A percentile compares a stretch with the other conserved stretches of the same genome.
Evolutionary conservation across 1,284 basidiomycete genomes (phyloP).

Genomic region (Peniophora sp.): DNA sequence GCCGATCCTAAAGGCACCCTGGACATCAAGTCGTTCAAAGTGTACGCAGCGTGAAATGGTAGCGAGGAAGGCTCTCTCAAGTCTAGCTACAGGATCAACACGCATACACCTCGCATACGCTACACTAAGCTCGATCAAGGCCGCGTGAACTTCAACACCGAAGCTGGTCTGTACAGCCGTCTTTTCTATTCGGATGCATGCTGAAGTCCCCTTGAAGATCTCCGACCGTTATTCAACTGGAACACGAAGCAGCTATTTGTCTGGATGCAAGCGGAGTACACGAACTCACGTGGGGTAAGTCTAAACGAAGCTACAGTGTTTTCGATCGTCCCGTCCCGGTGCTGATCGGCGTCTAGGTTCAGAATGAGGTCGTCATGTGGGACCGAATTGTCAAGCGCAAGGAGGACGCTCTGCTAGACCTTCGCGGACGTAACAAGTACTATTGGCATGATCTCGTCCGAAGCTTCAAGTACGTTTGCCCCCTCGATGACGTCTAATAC

Average conservation of each 20-base stretch:
- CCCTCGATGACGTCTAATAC: slow-evolving; percentile 7
- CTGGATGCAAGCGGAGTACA: slow-evolving; percentile 76
- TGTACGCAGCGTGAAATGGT: slow-evolving; percentile 31
- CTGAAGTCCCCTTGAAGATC: slow-evolving; percentile 38
- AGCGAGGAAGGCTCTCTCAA: background rate
- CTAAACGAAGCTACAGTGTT: no score
- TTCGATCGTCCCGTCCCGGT: no score
- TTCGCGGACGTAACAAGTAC: slow-evolving; percentile 76
- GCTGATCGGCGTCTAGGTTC: slow-evolving; percentile 36
- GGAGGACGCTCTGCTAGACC: slow-evolving; percentile 63
- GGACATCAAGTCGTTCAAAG: slow-evolving; percentile 55
- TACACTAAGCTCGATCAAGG: slow-evolving; percentile 61
- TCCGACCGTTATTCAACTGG: slow-evolving; percentile 82
- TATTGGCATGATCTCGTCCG: slow-evolving; percentile 70
- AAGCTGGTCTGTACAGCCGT: slow-evolving; percentile 47
- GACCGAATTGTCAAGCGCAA: slow-evolving; percentile 79
- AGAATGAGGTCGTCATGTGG: slow-evolving; percentile 86
- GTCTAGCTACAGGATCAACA: background rate
- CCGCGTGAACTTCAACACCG: slow-evolving; percentile 71
- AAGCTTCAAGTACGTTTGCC: slow-evolving; percentile 62
- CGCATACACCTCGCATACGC: no score
- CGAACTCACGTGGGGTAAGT: slow-evolving; percentile 62
- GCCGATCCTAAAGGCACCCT: slow-evolving; percentile 51
- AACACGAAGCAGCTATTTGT: slow-evolving; percentile 92
- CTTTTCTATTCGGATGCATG: slow-evolving; percentile 3